Evolutionary conservation across 179 eudicot genomes (phyloP).

Genomic region (Amaranthus tricolor): DNA sequence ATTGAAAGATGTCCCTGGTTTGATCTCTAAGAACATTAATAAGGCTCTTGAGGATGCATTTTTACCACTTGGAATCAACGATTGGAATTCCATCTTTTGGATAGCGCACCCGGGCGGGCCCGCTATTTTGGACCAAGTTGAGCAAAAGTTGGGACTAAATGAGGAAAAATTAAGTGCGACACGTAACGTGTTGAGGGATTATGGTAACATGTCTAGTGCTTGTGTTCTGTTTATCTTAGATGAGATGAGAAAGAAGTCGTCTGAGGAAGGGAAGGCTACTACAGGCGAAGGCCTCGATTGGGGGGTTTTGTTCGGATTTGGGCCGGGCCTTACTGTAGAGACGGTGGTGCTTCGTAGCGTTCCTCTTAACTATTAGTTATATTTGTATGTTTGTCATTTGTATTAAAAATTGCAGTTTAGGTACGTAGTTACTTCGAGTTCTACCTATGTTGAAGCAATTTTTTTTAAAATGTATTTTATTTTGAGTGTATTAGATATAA

Average conservation of each 20-base stretch:
- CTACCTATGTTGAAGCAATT: too few relatives aligned
- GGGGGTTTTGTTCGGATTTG: constrained; percentile 33
- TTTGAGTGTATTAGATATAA: too few relatives aligned
- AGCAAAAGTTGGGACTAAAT: constrained; percentile 20
- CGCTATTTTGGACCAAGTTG: constrained; percentile 24
- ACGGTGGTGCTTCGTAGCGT: constrained; percentile 33
- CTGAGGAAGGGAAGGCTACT: constrained; percentile 19
- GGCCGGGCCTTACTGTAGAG: constrained; percentile 32
- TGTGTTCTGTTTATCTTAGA: constrained; percentile 29
- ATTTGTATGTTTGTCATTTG: too few relatives aligned
- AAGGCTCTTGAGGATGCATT: constrained; percentile 30
- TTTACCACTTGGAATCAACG: constrained; percentile 22
- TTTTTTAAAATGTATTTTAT: too few relatives aligned
- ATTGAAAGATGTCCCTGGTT: constrained; percentile 28
- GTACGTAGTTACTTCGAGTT: too few relatives aligned
- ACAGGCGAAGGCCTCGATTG: constrained; percentile 30
- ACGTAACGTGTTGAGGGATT: constrained; percentile 23
- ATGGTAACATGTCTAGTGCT: constrained; percentile 33
- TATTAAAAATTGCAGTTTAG: too few relatives aligned
- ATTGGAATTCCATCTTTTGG: constrained; percentile 31
- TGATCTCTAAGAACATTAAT: constrained; percentile 26
- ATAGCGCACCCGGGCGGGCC: constrained; percentile 31
- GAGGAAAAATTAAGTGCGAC: constrained; percentile 21
- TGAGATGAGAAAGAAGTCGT: constrained; percentile 33
- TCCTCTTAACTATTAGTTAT: neutral